These are phyloP conservation scores for Fusarium robinianum DNA, from an alignment of 2,329 filamentous ascomycete genomes.

Conservation along the genomic window DNA sequence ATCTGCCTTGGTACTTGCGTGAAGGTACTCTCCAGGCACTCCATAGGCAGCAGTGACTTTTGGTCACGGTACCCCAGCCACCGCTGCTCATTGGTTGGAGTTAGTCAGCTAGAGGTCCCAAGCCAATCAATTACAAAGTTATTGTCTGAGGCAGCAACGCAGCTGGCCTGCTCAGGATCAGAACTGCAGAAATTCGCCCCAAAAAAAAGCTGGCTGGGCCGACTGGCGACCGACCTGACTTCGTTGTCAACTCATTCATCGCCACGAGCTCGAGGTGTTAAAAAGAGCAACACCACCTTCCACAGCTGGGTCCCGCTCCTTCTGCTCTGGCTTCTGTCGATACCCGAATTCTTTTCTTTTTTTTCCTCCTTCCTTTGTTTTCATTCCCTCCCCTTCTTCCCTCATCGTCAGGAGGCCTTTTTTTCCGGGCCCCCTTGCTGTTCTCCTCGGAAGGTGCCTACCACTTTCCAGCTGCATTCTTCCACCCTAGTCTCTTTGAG, in stretches of 20 bases:
- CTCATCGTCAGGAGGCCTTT: not conserved
- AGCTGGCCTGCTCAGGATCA: slow-evolving; percentile 19
- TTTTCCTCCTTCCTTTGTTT: slow-evolving; percentile 15
- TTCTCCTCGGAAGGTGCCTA: too few relatives aligned
- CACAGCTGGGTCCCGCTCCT: slow-evolving; percentile 26
- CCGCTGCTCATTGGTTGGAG: slow-evolving; percentile 37
- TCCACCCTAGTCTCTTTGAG: slow-evolving; percentile 6
- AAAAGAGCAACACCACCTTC: slow-evolving; percentile 38
- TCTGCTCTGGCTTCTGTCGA: slow-evolving; percentile 14
- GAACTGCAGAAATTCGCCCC: slow-evolving; percentile 25
- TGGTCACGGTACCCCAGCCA: slow-evolving; percentile 23
- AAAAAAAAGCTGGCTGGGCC: slow-evolving; percentile 42
- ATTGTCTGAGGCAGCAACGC: slow-evolving; percentile 45
- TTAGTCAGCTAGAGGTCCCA: slow-evolving; percentile 31
- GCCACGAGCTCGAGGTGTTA: slow-evolving; percentile 36
- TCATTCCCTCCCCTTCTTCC: not conserved
- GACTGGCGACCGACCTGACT: slow-evolving; percentile 30
- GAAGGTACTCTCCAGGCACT: slow-evolving; percentile 35
- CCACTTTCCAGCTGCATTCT: slow-evolving; percentile 15
- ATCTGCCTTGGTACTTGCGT: slow-evolving; percentile 37
- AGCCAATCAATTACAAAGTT: slow-evolving; percentile 40
- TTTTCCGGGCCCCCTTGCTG: not conserved
- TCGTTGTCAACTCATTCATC: slow-evolving; percentile 35
- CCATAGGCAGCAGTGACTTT: slow-evolving; percentile 40
- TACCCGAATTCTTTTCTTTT: slow-evolving; percentile 19